These are phyloP conservation scores for Boletus rufocinnamomeus DNA, from an alignment of 768 basidiomycete species.

Conservation along the genomic window DNA sequence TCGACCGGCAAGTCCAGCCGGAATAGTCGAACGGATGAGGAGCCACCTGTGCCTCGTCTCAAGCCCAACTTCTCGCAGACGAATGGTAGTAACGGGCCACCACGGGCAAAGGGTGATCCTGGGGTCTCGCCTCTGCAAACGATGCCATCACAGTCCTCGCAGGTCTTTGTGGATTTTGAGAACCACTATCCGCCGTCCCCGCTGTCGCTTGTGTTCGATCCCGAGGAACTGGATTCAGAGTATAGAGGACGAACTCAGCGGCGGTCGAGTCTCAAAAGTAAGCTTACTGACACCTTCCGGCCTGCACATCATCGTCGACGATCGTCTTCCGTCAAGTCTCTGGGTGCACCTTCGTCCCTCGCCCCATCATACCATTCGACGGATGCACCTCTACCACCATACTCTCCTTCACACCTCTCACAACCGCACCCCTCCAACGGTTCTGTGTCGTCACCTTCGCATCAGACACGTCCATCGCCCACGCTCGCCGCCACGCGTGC, in stretches of 20 bases:
- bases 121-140: conserved; percentile 29
- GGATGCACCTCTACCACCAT: conserved; percentile 27
- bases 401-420: conserved; percentile 22
- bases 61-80: conserved; percentile 28
- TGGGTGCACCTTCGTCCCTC: conserved; percentile 34
- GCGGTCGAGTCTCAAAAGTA: conserved; percentile 35
- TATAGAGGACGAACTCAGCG: conserved; percentile 31
- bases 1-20: conserved; percentile 35
- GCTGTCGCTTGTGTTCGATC: conserved; percentile 26
- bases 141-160: conserved; percentile 29
- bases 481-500: conserved; percentile 40
- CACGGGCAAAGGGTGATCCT: conserved; percentile 57
- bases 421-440: conserved; percentile 19
- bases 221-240: conserved; percentile 28
- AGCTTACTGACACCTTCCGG: conserved; percentile 35
- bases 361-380: conserved; percentile 25
- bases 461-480: conserved; percentile 26
- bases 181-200: conserved; percentile 31
- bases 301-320: conserved; percentile 36
- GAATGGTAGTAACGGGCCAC: conserved; percentile 20
- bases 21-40: conserved; percentile 30
- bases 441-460: conserved; percentile 8
- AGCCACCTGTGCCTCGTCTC: conserved; percentile 35
- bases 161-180: conserved; percentile 31
- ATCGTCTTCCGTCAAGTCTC: conserved; percentile 36